phyloP scores from a whole-genome alignment of 345 rosid species.

The Syzygium jambos region DNA sequence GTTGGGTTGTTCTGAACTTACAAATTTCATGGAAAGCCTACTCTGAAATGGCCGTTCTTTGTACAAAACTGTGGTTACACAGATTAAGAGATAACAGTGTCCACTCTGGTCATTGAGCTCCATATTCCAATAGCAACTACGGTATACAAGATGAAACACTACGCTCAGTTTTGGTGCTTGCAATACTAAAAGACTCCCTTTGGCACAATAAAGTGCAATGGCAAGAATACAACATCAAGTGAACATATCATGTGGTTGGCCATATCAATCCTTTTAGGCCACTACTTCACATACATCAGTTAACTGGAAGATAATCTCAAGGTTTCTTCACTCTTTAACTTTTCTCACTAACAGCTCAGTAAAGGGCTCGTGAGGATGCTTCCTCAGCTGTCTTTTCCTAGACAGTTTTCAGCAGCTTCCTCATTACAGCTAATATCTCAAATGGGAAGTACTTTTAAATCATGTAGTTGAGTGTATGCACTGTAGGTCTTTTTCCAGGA shows the following conservation, averaged over 20 bases:
- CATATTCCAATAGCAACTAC: not conserved
- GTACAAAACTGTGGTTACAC: not conserved
- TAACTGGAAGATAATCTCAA: not conserved
- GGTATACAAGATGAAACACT: not conserved
- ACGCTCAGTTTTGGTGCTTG: not conserved
- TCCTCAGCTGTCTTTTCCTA: not conserved
- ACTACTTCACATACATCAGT: not conserved
- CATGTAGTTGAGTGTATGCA: not conserved
- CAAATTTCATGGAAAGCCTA: not conserved
- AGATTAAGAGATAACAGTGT: not conserved
- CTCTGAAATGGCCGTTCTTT: not conserved
- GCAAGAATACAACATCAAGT: not conserved
- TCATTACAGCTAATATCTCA: not conserved
- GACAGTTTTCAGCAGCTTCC: not conserved
- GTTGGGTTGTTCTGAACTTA: not conserved
- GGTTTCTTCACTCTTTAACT: not conserved
- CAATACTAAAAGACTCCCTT: not conserved
- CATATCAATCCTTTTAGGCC: not conserved
- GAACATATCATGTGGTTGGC: not conserved
- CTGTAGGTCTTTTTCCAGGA: not conserved
- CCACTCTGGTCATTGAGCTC: not conserved
- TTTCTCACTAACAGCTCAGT: not conserved
- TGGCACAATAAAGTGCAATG: not conserved
- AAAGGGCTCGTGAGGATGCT: not conserved
- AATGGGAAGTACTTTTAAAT: not conserved